Evolutionary conservation across 257 asterid genomes (phyloP).

Genomic region (Nemophila menziesii): DNA sequence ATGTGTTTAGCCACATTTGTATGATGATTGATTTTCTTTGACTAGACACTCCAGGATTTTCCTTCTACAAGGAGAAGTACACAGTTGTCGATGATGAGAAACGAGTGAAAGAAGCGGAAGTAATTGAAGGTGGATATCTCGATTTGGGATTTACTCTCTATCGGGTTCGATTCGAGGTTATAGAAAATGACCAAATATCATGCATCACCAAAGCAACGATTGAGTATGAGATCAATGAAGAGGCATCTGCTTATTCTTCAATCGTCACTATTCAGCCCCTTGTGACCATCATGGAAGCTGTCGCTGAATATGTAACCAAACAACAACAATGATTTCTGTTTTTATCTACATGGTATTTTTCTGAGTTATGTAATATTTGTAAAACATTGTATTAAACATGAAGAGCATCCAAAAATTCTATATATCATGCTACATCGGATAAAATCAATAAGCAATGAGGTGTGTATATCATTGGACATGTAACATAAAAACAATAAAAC

Average conservation of each 20-base stretch:
- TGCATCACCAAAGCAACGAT: slow-evolving; percentile 42
- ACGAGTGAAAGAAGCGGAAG: slow-evolving; percentile 35
- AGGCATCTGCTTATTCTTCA: slow-evolving; percentile 29
- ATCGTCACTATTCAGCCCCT: slow-evolving; percentile 34
- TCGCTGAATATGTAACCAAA: slow-evolving; percentile 19
- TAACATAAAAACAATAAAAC: no score
- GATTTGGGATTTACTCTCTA: slow-evolving; percentile 35
- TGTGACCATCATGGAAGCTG: slow-evolving; percentile 24
- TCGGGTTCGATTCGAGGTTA: slow-evolving; percentile 33
- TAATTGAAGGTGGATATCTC: slow-evolving; percentile 53
- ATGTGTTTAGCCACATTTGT: no score
- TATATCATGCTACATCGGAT: no score
- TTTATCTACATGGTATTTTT: no score
- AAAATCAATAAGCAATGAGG: no score
- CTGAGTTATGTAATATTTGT: no score
- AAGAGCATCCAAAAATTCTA: no score
- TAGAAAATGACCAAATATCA: slow-evolving; percentile 25
- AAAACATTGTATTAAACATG: no score
- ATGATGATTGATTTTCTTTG: background rate
- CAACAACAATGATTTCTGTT: background rate
- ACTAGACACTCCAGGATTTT: slow-evolving; percentile 20
- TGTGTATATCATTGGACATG: no score
- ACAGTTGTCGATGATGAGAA: slow-evolving; percentile 44
- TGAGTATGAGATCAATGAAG: slow-evolving; percentile 46
- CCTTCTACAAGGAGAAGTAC: slow-evolving; percentile 44